Evolutionary conservation across 1,284 basidiomycete genomes (phyloP), one percentile per base, ranked within the genome.

Genomic region (Puccinia hordei): DNA sequence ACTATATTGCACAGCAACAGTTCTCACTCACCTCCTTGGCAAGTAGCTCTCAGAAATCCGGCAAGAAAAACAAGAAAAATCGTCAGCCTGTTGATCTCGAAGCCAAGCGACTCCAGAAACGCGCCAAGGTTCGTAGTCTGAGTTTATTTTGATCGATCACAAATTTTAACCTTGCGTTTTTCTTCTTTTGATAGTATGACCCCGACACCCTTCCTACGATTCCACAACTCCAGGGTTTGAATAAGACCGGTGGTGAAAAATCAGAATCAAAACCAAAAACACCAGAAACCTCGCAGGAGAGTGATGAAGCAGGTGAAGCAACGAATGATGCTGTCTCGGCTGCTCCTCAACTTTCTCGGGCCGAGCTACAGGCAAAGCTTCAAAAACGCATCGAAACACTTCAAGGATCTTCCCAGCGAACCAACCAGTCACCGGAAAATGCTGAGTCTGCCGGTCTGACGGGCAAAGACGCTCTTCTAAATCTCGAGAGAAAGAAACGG

Each of bases 221-320:
- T 22, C 76, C 76, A 17, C 66, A 79, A 59, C 41, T 79, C 8
- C 76, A 79, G 51, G 76, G 76, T n/a, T 59, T 79, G 35, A 77
- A 77, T 38, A 68, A 59, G 38, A 57, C 22, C 33, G 27, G 38
- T 38, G 12, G 15, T 5, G 38, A 41, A 0, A 46, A 44, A 13
- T 33, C 65, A 15, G 38, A 72, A 46, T 72, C 68, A 22, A 73
- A 15, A 30, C n/a, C 4, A 27, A 68, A n/a, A 46, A 22, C 71
- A n/a, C 2, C 71, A 22, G 30, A 33, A 73, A 24, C 19, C 27
- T 51, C 30, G 4, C 35, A 35, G 19, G 35, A 46, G 22, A 38
- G 35, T 38, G 49, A 73, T 35, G 49, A 51, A 19, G 46, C 55
- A 30, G 35, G 49, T 10, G 27, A 33, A 15, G 17, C 30, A 17